Conservation (phyloP, 352 stramenopile species). For the Phytophthora agathidicida region DNA sequence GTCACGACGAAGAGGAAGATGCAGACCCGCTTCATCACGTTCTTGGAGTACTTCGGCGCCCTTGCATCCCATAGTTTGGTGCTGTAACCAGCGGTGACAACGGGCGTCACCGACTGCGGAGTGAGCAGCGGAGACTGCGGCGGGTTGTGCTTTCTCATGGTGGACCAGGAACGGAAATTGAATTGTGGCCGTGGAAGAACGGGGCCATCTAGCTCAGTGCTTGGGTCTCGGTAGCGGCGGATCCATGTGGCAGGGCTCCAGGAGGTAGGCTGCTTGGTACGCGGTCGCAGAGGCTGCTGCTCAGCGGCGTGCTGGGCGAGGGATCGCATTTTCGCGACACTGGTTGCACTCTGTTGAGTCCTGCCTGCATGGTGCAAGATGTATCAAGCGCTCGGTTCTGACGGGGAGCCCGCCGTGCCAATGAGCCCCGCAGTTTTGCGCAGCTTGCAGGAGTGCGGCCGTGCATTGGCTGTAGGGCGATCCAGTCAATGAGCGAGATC, state of each 20-base stretch:
- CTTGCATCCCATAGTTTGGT: conserved; percentile 50
- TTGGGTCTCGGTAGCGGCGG: neutral
- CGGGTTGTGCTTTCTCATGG: conserved; percentile 7
- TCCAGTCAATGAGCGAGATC: too few species aligned
- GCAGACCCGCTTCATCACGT: conserved; percentile 58
- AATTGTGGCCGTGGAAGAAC: conserved; percentile 1
- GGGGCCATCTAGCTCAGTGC: neutral
- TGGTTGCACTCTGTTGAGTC: conserved; percentile 4
- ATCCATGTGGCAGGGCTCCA: neutral
- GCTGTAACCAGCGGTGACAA: conserved; percentile 8
- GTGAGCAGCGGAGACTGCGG: conserved; percentile 15
- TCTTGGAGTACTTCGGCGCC: conserved; percentile 51
- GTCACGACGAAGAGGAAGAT: conserved; percentile 58
- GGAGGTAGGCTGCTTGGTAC: conserved; percentile 1
- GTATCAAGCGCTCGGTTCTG: too few species aligned
- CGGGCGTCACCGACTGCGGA: conserved; percentile 15
- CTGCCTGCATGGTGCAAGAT: too few species aligned
- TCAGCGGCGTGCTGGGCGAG: conserved; percentile 2
- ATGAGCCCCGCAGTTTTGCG: too few species aligned
- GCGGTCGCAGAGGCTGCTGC: conserved; percentile 5
- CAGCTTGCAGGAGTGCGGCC: too few species aligned
- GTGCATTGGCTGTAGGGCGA: too few species aligned
- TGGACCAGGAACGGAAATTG: neutral
- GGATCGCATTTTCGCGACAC: neutral
- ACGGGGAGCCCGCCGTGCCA: too few species aligned